Evolutionary conservation across 139 green algal genomes (phyloP).

Genomic region (Picochlorum sp.): DNA sequence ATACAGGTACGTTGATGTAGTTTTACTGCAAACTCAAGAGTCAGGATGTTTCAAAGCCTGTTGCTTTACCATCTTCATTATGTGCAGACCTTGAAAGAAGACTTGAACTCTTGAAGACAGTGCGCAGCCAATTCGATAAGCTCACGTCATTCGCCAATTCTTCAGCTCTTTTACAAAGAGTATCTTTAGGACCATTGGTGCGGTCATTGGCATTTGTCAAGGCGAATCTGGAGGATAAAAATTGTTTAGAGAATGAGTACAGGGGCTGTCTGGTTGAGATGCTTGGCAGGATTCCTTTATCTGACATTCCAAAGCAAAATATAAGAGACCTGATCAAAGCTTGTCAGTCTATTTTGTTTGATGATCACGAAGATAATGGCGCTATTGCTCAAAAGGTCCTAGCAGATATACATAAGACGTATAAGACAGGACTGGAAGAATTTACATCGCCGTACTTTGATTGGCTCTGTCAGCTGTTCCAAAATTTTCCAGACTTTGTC

Average conservation of each 20-base stretch:
- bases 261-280: constrained; percentile 45
- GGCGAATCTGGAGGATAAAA: too few species aligned
- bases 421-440: constrained; percentile 39
- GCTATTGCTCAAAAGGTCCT: constrained; percentile 65
- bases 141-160: too few species aligned
- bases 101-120: too few species aligned
- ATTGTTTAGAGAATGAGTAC: constrained; percentile 31
- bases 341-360: constrained; percentile 53
- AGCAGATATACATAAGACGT: constrained; percentile 86
- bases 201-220: too few species aligned
- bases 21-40: too few species aligned
- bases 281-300: constrained; percentile 29
- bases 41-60: too few species aligned
- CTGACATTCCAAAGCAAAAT: constrained; percentile 29
- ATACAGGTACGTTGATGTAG: background rate
- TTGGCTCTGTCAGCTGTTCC: constrained; percentile 47
- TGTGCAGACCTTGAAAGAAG: too few species aligned
- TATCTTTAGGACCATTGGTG: too few species aligned
- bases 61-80: too few species aligned
- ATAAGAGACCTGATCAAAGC: constrained; percentile 51
- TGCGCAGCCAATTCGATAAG: too few species aligned
- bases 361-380: constrained; percentile 87
- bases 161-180: too few species aligned
- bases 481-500: background rate
- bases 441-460: constrained; percentile 67